Base-by-base conservation (phyloP, 441 rosid genomes). In the Theobroma grandiflorum region DNA sequence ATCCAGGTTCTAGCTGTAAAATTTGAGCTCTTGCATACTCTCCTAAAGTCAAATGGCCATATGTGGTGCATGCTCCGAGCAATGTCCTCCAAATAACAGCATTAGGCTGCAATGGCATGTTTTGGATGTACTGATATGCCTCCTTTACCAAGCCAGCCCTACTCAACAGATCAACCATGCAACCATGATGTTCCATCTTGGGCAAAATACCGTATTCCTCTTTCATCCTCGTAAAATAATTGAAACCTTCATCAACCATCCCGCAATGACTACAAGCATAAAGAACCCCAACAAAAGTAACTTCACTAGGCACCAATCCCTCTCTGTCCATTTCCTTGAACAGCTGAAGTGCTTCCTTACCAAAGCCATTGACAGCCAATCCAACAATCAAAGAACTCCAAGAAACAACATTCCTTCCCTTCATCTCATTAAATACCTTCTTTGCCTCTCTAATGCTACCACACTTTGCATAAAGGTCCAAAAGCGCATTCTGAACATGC, bases 221-320 rank as follows among this genome's bases (percentile, higher is more conserved):
- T 84, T 62, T 81, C 95, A 93, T 93, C 78, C 82, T 89, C 45
- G 7, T 61, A 67, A 95, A 91, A 84, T 90, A 91, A 74, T 66
- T 63, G 79, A 92, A 93, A 50, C 98, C 98, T 77, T 91, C 91
- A 42, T 89, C 84, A 22, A 92, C 94, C 97, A 92, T 86, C 68
- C 97, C 97, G 5, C 95, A 89, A 75, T 95, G 98, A 81, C 97
- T 95, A 83, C 98, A 95, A 45, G 95, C 97, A 77, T 90, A 91
- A 65, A 95, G 83, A 14, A 89, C 90, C 22, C 97, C 98, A 2
- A 95, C 92, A 3, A 90, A 92, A 3, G 97, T 95, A 47, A 90
- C 83, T 82, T 88, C 97, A 20, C 84, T 86, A 0, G 95, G 97
- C 65, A 78, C 76, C 78, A 84, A 50, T 45, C 88, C 91, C 62